Conservation (phyloP, 176 grass and related monocot species). For the Carex scoparia region DNA sequence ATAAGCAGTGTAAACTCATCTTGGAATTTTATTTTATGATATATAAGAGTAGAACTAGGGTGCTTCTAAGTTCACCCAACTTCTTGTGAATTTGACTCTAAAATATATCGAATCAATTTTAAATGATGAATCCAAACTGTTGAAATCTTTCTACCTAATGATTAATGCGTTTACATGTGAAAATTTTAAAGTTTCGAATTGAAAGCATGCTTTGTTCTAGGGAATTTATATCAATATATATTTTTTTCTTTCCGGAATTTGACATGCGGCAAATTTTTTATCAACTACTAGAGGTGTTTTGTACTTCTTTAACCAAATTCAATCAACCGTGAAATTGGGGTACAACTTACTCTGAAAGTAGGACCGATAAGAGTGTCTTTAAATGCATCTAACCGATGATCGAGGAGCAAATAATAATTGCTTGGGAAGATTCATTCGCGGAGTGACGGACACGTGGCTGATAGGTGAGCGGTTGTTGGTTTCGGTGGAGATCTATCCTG, state of each 20-base stretch:
- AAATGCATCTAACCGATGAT: neutral
- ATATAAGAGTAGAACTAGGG: no score
- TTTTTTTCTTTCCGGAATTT: neutral
- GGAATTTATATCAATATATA: neutral
- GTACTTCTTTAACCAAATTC: neutral
- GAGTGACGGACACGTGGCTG: neutral
- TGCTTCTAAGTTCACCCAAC: no score
- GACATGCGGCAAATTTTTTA: neutral
- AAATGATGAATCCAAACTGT: no score
- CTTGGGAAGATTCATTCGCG: neutral
- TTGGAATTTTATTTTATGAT: no score
- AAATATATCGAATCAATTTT: no score
- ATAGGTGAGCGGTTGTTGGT: neutral
- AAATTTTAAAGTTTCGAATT: neutral
- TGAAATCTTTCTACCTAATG: no score
- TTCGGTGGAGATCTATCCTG: neutral
- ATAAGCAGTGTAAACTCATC: no score
- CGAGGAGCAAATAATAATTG: neutral
- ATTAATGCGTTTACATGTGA: no score
- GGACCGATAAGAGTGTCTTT: neutral
- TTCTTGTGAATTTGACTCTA: no score
- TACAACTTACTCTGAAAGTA: neutral
- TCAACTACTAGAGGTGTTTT: neutral
- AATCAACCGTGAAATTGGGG: neutral
- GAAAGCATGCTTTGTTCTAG: neutral